Conservation (phyloP, 2,329 filamentous ascomycete genomes). For the Raffaelea deltoideospora region DNA sequence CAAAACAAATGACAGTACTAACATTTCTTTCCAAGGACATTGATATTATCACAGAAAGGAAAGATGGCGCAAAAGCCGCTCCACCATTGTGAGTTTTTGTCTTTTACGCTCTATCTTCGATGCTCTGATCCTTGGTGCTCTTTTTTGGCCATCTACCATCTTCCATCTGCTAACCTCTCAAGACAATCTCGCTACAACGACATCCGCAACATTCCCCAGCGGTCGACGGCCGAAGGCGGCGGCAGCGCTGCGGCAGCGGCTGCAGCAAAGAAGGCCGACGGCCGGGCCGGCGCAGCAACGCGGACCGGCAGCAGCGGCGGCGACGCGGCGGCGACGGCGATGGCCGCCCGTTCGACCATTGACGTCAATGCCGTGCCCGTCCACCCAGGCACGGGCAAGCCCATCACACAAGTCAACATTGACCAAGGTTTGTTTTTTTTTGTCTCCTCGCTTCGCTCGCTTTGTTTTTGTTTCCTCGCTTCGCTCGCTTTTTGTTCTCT, state of each 20-base stretch:
- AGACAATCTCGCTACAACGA: constrained; percentile 50
- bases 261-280: constrained; percentile 20
- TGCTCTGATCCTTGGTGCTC: not conserved
- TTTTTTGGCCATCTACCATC: too few species aligned
- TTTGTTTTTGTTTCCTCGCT: too few species aligned
- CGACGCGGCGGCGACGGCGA: constrained; percentile 18
- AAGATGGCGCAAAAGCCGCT: constrained; percentile 45
- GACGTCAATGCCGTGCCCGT: constrained; percentile 72
- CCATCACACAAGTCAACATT: constrained; percentile 61
- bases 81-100: constrained; percentile 36
- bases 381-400: constrained; percentile 66
- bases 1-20: not conserved
- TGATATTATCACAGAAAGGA: constrained; percentile 53
- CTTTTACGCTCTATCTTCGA: not conserved
- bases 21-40: constrained; percentile 37
- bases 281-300: constrained; percentile 18
- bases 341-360: constrained; percentile 67
- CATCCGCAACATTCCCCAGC: constrained; percentile 49
- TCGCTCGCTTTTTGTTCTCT: not conserved
- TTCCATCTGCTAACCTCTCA: not conserved
- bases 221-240: constrained; percentile 33
- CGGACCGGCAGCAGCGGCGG: not conserved
- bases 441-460: too few species aligned
- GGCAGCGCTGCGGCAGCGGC: constrained; percentile 28
- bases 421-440: constrained; percentile 36